Conservation (phyloP, 2,329 filamentous ascomycete genomes). For the Penicillium sp. region DNA sequence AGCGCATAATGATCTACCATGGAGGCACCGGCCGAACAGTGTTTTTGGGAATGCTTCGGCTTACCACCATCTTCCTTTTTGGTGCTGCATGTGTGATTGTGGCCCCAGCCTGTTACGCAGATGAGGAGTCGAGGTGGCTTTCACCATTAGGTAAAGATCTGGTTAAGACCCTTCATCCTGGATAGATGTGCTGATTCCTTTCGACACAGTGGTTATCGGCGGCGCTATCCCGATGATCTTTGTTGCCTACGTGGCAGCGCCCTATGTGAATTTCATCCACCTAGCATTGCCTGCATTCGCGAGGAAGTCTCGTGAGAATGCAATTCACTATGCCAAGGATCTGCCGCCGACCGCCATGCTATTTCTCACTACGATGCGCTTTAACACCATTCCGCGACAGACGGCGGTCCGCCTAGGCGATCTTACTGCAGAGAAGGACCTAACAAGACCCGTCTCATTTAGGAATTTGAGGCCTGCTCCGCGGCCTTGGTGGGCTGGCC, state of each 20-base stretch:
- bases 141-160: slow-evolving; percentile 37
- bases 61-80: slow-evolving; percentile 66
- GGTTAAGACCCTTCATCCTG: not conserved
- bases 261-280: slow-evolving; percentile 69
- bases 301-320: slow-evolving; percentile 53
- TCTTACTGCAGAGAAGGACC: slow-evolving; percentile 34
- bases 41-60: slow-evolving; percentile 65
- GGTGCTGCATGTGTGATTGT: slow-evolving; percentile 62
- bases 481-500: slow-evolving; percentile 38
- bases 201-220: slow-evolving; percentile 50
- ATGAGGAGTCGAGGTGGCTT: slow-evolving; percentile 43
- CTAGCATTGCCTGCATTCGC: slow-evolving; percentile 64
- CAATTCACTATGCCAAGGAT: slow-evolving; percentile 42
- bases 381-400: slow-evolving; percentile 41
- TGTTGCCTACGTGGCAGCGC: slow-evolving; percentile 60
- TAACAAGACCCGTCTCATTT: slow-evolving; percentile 41
- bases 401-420: slow-evolving; percentile 43
- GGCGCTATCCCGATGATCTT: slow-evolving; percentile 62
- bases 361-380: slow-evolving; percentile 45
- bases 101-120: slow-evolving; percentile 54
- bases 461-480: slow-evolving; percentile 35
- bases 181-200: not conserved
- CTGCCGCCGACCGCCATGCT: slow-evolving; percentile 43
- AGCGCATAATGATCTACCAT: slow-evolving; percentile 66
- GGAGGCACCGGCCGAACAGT: slow-evolving; percentile 63